A percentile compares a stretch with the other conserved stretches of the same genome.
Evolutionary conservation across 371 early-diverging fungal genomes (phyloP).

Genomic region (Apophysomyces trapeziformis): DNA sequence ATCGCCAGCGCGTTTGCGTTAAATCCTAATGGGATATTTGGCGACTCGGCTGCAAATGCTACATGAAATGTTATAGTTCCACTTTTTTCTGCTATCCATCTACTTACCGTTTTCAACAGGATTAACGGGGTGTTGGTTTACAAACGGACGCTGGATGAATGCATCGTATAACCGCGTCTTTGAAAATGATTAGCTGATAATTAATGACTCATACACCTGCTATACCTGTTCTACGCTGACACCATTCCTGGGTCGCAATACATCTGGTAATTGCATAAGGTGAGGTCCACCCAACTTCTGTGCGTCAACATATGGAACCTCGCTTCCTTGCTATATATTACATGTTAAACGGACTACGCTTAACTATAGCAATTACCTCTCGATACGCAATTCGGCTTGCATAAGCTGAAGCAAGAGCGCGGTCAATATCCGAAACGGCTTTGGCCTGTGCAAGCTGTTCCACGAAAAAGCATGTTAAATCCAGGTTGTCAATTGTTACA

Average conservation of each 20-base stretch:
- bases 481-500: slow-evolving; percentile 88
- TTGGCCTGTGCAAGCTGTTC: slow-evolving; percentile 92
- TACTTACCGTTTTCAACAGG: slow-evolving; percentile 7
- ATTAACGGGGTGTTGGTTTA: slow-evolving; percentile 4
- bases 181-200: slow-evolving; percentile 30
- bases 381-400: slow-evolving; percentile 78
- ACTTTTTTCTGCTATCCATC: no score
- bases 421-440: slow-evolving; percentile 85
- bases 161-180: slow-evolving; percentile 22
- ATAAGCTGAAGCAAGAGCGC: slow-evolving; percentile 71
- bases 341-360: no score
- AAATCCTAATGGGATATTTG: not conserved
- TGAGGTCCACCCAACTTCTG: slow-evolving; percentile 75
- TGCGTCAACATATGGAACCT: slow-evolving; percentile 86
- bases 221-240: slow-evolving; percentile 77
- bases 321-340: slow-evolving; percentile 52
- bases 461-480: slow-evolving; percentile 86
- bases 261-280: slow-evolving; percentile 84
- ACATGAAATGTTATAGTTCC: not conserved
- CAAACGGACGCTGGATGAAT: slow-evolving; percentile 12
- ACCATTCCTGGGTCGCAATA: slow-evolving; percentile 74
- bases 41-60: not conserved
- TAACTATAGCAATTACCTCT: slow-evolving; percentile 44
- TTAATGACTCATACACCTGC: slow-evolving; percentile 51
- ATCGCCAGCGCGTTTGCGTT: slow-evolving; percentile 9